phyloP scores from a whole-genome alignment of 2,329 filamentous ascomycete genomes.

The Elsinoe australis region DNA sequence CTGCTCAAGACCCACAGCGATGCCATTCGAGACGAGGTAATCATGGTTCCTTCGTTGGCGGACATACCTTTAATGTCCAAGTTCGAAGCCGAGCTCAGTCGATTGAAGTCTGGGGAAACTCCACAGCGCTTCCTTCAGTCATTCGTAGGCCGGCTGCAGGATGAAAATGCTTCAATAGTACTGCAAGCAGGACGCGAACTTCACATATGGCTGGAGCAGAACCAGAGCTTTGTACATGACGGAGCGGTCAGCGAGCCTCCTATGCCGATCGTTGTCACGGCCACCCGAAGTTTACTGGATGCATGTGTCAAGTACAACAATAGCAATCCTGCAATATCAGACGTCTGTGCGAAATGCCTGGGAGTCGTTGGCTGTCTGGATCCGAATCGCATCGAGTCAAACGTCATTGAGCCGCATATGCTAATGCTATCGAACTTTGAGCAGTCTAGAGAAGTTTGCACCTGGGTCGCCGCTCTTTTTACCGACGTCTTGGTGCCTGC shows the following conservation, averaged over 20 bases:
- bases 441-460: conserved; percentile 64
- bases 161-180: conserved; percentile 82
- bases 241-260: conserved; percentile 78
- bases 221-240: conserved; percentile 73
- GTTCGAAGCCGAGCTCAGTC: conserved; percentile 57
- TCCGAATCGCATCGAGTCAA: conserved; percentile 75
- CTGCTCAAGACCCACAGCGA: conserved; percentile 57
- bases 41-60: conserved; percentile 69
- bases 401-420: conserved; percentile 71
- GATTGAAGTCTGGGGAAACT: conserved; percentile 58
- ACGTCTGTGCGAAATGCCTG: conserved; percentile 71
- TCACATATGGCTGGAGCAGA: conserved; percentile 58
- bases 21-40: conserved; percentile 58
- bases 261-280: conserved; percentile 60
- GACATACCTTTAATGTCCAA: conserved; percentile 62
- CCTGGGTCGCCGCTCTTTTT: conserved; percentile 79
- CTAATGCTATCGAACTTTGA: conserved; percentile 84
- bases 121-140: conserved; percentile 59
- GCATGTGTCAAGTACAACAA: conserved; percentile 73
- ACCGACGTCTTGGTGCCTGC: conserved; percentile 83
- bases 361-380: conserved; percentile 88
- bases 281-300: conserved; percentile 75
- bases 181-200: conserved; percentile 74
- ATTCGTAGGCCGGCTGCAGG: conserved; percentile 65
- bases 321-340: conserved; percentile 57